Evolutionary conservation across 352 stramenopile genomes (phyloP).

Genomic region (Pythium plurisporium): DNA sequence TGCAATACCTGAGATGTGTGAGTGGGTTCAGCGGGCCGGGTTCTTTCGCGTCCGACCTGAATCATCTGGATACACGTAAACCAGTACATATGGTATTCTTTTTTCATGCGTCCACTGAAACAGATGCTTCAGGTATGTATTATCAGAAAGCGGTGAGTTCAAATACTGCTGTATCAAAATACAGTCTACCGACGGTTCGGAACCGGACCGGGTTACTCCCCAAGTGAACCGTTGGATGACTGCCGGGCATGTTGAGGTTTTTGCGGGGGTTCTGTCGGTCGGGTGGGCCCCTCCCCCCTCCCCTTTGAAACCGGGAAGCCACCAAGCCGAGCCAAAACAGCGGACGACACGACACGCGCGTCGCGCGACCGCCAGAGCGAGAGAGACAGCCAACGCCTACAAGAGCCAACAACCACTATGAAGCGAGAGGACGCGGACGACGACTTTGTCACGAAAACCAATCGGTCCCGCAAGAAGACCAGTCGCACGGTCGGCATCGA

Average conservation of each 20-base stretch:
- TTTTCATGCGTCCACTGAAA: too few species aligned
- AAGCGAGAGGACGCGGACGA: constrained; percentile 42
- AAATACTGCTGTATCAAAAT: too few species aligned
- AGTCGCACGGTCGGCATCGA: constrained; percentile 7
- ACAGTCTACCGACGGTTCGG: neutral
- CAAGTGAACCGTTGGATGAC: constrained; percentile 20
- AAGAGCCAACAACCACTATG: constrained; percentile 9
- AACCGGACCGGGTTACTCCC: neutral
- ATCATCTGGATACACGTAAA: too few species aligned
- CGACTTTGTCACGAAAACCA: constrained; percentile 76
- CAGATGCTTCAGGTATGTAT: too few species aligned
- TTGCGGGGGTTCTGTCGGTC: constrained; percentile 1
- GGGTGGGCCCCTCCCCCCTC: neutral
- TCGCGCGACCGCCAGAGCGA: neutral
- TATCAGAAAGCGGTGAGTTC: too few species aligned
- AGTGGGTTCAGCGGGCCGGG: too few species aligned
- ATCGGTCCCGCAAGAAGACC: constrained; percentile 68
- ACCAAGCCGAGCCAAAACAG: neutral
- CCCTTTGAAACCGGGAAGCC: neutral
- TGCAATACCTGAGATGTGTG: too few species aligned
- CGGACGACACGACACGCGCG: neutral
- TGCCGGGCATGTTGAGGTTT: constrained; percentile 14
- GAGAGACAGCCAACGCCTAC: neutral
- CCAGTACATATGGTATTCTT: too few species aligned
- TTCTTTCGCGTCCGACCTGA: too few species aligned